phyloP scores from a whole-genome alignment of 495 filamentous ascomycete species.

The Neurospora sp. region DNA sequence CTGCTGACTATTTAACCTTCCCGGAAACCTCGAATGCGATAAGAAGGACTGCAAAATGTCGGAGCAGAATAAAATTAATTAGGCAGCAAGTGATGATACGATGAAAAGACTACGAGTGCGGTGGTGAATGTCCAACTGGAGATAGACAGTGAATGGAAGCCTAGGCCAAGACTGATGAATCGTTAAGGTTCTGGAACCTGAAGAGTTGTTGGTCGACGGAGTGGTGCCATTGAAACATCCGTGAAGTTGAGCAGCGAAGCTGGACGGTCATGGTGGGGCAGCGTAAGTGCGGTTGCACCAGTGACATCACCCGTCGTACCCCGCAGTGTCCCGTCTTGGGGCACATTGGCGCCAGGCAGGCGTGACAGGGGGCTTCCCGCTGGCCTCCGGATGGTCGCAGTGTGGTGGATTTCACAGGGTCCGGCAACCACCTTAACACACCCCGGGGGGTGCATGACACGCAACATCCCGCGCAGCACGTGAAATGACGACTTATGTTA shows the following conservation, averaged over 20 bases:
- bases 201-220: background rate
- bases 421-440: background rate
- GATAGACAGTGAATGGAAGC: background rate
- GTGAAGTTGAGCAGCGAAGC: background rate
- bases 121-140: background rate
- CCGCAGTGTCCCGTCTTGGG: background rate
- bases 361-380: background rate
- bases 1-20: background rate
- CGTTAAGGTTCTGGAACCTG: background rate
- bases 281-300: background rate
- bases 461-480: conserved; percentile 10
- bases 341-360: background rate
- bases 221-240: background rate
- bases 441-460: background rate
- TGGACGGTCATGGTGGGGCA: background rate
- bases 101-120: background rate
- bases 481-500: conserved; percentile 21
- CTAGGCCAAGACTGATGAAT: background rate
- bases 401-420: background rate
- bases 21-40: background rate
- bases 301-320: background rate
- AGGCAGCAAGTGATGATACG: background rate
- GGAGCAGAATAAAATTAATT: background rate
- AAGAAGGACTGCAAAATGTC: background rate
- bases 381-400: background rate